phyloP scores from a whole-genome alignment of 2,329 filamentous ascomycete genomes.

The Aspergillus pseudonomiae region DNA sequence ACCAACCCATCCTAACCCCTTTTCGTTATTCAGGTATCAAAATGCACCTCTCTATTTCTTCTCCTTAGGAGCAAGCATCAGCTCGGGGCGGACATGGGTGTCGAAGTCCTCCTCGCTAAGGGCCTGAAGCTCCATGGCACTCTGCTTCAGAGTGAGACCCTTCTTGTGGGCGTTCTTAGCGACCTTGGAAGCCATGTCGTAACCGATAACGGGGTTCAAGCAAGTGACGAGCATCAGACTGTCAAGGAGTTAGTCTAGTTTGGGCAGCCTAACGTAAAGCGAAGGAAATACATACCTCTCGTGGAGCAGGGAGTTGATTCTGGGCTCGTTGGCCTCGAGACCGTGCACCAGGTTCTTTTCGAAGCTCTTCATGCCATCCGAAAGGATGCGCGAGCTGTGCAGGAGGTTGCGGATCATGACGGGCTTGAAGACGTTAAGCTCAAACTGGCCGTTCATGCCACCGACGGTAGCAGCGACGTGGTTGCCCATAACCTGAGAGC shows the following conservation, averaged over 20 bases:
- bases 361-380: constrained; percentile 93
- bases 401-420: constrained; percentile 93
- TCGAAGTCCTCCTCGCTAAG: constrained; percentile 90
- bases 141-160: constrained; percentile 89
- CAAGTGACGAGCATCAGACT: constrained; percentile 98
- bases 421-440: constrained; percentile 98
- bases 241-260: constrained; percentile 25
- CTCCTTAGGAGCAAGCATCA: constrained; percentile 87
- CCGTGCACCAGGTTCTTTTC: constrained; percentile 90
- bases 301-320: constrained; percentile 86
- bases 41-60: constrained; percentile 52
- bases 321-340: constrained; percentile 88
- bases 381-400: constrained; percentile 84
- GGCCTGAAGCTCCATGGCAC: constrained; percentile 88
- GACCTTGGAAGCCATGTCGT: constrained; percentile 96
- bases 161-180: constrained; percentile 99
- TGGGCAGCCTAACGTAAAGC: constrained; percentile 8
- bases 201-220: constrained; percentile 95
- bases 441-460: constrained; percentile 97
- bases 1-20: constrained; percentile 7
- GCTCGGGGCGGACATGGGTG: constrained; percentile 82
- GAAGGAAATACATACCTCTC: constrained; percentile 70
- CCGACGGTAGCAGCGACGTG: constrained; percentile 89
- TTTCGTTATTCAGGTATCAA: neutral
- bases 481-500: constrained; percentile 97